Evolutionary conservation across 2,329 filamentous ascomycete genomes (phyloP).

Genomic region (Calonectria ilicicola): DNA sequence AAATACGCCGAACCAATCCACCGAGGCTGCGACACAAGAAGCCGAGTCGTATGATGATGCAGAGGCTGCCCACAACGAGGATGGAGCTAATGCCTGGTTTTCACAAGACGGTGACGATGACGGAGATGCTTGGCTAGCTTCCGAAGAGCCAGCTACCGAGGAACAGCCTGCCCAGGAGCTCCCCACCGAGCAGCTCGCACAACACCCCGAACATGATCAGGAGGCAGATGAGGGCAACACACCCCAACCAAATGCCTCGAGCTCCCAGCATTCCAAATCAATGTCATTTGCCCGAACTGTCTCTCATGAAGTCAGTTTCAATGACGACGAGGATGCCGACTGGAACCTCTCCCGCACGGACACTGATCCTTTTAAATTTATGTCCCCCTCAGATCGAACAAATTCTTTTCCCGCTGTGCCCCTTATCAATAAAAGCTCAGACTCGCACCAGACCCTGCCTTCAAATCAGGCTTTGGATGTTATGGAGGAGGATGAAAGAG

Average conservation of each 20-base stretch:
- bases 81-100: conserved; percentile 32
- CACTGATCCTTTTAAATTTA: conserved; percentile 70
- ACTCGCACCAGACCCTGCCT: conserved; percentile 53
- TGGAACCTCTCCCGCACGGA: conserved; percentile 65
- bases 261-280: conserved; percentile 68
- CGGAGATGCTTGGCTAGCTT: conserved; percentile 40
- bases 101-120: conserved; percentile 39
- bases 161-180: conserved; percentile 25
- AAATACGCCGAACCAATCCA: conserved; percentile 24
- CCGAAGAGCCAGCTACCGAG: conserved; percentile 39
- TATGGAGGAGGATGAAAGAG: conserved; percentile 64
- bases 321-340: conserved; percentile 69
- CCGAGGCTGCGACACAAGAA: conserved; percentile 21
- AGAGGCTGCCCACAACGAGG: conserved; percentile 10
- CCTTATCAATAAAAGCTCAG: conserved; percentile 46
- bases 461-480: conserved; percentile 66
- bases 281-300: conserved; percentile 75
- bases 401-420: conserved; percentile 74
- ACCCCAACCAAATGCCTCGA: conserved; percentile 42
- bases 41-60: conserved; percentile 26
- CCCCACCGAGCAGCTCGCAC: conserved; percentile 21
- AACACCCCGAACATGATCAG: conserved; percentile 24
- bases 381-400: conserved; percentile 67
- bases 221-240: conserved; percentile 18
- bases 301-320: conserved; percentile 71